Base-by-base conservation (phyloP, 2,329 filamentous ascomycete genomes). In the Lachnellula cervina region DNA sequence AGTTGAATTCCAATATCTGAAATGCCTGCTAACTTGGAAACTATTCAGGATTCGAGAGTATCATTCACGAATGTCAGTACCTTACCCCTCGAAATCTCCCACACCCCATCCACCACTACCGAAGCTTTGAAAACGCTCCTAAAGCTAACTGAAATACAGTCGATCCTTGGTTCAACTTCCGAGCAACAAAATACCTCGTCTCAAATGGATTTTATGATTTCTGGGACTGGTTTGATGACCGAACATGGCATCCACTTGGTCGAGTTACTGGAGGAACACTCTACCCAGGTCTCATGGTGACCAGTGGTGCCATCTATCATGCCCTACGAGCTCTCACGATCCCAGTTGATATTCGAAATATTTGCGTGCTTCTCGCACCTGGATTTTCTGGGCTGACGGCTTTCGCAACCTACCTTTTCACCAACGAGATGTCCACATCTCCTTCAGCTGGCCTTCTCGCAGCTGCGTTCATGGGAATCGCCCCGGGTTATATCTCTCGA, bases 221-320 rank as follows among this genome's bases (percentile, higher is more conserved):
- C 73, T 99, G 94, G 94, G 93, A 99, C 74, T 99, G 94, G 94
- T 99, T 99, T 71, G 94, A 99, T 75, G 94, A 99, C 79, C 87
- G 94, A 78, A 99, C 94, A 84, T 99, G 94, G 94, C 93, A 99
- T 76, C 94, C 94, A 67, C 88, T 99, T 59, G 94, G 94, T 67
- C 90, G 94, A 78, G 94, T 99, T 71, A 99, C 94, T 58, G 94
- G 94, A 75, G 94, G 94, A 70, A 99, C 94, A n/a, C 83, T 99
- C 61, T 99, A 99, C 73, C 94, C 94, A 50, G 94, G 94, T 68
- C 81, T 99, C 69, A 99, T 99, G 94, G 95, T 99, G 67, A 99
- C 94, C 70, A 97, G 93, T 75, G 95, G 94, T 66, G 86, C 82
- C 74, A 97, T 99, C 75, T 97, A 96, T 80, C 93, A 99, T 73